Percentiles rank a stretch among this genome's conserved stretches.
Conservation (phyloP, 2,329 filamentous ascomycete species). For the Talaromyces sp. region DNA sequence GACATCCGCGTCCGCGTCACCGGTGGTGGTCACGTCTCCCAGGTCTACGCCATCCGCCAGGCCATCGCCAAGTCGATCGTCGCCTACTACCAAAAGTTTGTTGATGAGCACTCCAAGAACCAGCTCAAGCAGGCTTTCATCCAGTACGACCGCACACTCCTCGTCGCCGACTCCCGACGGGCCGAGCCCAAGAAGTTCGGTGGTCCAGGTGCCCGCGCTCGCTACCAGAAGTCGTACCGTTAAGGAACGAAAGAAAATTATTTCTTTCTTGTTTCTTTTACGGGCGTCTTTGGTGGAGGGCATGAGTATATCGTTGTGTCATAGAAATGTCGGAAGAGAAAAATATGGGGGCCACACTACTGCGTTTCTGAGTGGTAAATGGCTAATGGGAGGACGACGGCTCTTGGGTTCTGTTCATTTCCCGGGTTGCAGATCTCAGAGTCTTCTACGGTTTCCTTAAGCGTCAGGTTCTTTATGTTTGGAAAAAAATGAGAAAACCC, state of each 20-base stretch:
- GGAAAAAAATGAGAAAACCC: constrained; percentile 11
- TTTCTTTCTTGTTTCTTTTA: constrained; percentile 8
- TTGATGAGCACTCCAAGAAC: constrained; percentile 99
- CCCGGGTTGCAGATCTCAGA: constrained; percentile 24
- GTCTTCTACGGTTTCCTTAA: constrained; percentile 9
- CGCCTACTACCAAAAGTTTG: constrained; percentile 99
- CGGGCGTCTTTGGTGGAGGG: constrained; percentile 10
- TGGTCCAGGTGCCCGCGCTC: constrained; percentile 82
- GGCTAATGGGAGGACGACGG: constrained; percentile 20
- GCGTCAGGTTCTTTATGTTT: constrained; percentile 22
- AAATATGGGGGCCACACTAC: background rate
- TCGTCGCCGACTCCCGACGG: constrained; percentile 98
- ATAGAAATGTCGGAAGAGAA: background rate
- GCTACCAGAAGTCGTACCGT: constrained; percentile 99
- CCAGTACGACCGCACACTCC: constrained; percentile 92
- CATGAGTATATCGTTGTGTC: constrained; percentile 13
- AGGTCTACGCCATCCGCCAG: constrained; percentile 98
- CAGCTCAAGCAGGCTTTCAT: constrained; percentile 95
- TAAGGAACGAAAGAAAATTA: constrained; percentile 47
- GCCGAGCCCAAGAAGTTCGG: constrained; percentile 96
- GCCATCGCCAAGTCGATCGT: constrained; percentile 97
- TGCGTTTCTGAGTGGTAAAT: constrained; percentile 18
- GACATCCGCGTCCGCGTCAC: constrained; percentile 96
- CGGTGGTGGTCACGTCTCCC: constrained; percentile 95
- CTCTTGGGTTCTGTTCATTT: constrained; percentile 14